phyloP scores from a whole-genome alignment of 352 stramenopile genomes.

The Phytophthora tentaculata region DNA sequence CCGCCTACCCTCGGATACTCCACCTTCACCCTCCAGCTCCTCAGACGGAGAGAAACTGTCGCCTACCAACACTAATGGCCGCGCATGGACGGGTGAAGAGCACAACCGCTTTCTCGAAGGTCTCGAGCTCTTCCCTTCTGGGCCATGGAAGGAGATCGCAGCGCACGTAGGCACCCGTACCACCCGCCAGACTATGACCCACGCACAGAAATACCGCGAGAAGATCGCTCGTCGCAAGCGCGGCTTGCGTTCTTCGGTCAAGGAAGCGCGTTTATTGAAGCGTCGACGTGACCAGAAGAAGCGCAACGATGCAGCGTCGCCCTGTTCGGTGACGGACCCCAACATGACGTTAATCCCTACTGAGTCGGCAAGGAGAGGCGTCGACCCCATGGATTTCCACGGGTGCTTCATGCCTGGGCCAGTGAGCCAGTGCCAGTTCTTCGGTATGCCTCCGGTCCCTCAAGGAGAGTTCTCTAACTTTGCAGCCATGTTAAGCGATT shows the following conservation, averaged over 20 bases:
- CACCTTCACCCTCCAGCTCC: conserved; percentile 9
- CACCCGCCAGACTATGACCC: conserved; percentile 64
- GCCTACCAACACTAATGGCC: conserved; percentile 36
- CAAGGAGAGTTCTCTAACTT: conserved; percentile 29
- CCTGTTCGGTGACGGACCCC: conserved; percentile 29
- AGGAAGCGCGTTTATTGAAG: conserved; percentile 35
- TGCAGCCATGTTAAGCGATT: conserved; percentile 34
- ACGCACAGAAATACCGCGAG: conserved; percentile 67
- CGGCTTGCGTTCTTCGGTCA: conserved; percentile 43
- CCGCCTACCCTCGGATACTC: conserved; percentile 35
- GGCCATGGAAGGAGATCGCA: conserved; percentile 71
- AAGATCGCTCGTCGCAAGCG: conserved; percentile 61
- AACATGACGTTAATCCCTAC: neutral
- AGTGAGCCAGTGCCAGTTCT: conserved; percentile 27
- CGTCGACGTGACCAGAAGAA: conserved; percentile 30
- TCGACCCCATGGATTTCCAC: conserved; percentile 44
- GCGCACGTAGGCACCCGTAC: conserved; percentile 59
- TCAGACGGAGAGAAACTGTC: conserved; percentile 27
- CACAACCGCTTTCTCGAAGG: conserved; percentile 69
- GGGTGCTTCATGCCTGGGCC: conserved; percentile 26
- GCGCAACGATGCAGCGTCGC: conserved; percentile 21
- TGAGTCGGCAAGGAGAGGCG: conserved; percentile 9
- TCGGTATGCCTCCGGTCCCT: conserved; percentile 5
- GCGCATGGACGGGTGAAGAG: conserved; percentile 51
- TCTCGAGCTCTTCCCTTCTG: conserved; percentile 64